These are phyloP conservation scores for Penicillium oxalicum DNA, from an alignment of 2,329 filamentous ascomycete species.

Conservation along the genomic window DNA sequence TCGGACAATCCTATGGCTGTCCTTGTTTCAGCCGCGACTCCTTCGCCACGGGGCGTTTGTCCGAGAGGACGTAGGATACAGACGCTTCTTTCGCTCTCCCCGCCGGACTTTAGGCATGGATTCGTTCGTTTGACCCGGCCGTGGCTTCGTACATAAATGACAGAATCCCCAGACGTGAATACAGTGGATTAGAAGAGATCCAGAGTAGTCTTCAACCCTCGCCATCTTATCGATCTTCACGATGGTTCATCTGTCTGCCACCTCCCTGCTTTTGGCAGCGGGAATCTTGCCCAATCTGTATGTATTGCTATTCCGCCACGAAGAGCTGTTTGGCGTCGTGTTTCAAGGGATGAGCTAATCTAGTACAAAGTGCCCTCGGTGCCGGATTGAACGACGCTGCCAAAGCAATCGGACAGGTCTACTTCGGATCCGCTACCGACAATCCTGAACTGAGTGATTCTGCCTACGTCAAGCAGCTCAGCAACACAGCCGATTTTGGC, in stretches of 20 bases:
- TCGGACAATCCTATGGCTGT: neutral
- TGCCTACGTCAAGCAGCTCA: conserved; percentile 52
- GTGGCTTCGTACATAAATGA: too few relatives aligned
- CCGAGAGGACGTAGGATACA: conserved; percentile 6
- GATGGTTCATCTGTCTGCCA: conserved; percentile 18
- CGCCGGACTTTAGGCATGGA: too few relatives aligned
- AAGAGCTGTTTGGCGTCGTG: too few relatives aligned
- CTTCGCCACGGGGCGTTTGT: conserved; percentile 15
- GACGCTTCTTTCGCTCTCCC: neutral
- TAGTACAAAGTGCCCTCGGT: conserved; percentile 12
- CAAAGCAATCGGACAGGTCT: conserved; percentile 49
- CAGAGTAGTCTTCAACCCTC: neutral
- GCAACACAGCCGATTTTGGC: conserved; percentile 58
- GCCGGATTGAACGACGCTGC: conserved; percentile 36
- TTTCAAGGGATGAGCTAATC: neutral
- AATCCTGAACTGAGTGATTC: conserved; percentile 49
- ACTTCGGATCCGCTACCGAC: conserved; percentile 57
- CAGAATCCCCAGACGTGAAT: too few relatives aligned
- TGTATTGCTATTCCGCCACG: neutral
- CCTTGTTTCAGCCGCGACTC: conserved; percentile 13
- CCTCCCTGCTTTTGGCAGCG: conserved; percentile 18
- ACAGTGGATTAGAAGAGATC: too few relatives aligned
- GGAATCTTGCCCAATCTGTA: conserved; percentile 21
- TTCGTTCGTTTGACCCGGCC: too few relatives aligned
- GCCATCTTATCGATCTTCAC: neutral